Conservation (phyloP, 2,329 filamentous ascomycete species). For the Aspergillus texensis region DNA sequence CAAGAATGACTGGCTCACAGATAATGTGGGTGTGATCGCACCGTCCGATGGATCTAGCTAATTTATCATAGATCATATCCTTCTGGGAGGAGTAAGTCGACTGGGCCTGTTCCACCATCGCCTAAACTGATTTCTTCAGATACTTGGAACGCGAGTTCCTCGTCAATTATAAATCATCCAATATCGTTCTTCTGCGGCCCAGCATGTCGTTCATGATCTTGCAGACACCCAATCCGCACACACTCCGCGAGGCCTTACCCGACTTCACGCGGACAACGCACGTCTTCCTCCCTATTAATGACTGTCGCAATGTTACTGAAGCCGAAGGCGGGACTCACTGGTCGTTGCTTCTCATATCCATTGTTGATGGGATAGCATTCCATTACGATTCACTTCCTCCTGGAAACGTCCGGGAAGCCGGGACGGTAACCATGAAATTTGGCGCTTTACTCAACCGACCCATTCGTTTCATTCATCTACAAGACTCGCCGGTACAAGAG, state of each 20-base stretch:
- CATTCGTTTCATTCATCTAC: constrained; percentile 73
- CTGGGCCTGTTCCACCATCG: constrained; percentile 3
- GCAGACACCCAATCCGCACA: constrained; percentile 64
- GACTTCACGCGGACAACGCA: constrained; percentile 81
- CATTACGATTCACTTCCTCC: constrained; percentile 90
- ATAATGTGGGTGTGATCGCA: constrained; percentile 68
- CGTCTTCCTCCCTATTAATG: constrained; percentile 94
- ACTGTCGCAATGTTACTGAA: constrained; percentile 72
- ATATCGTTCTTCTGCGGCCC: constrained; percentile 87
- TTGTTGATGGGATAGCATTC: constrained; percentile 88
- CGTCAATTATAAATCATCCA: constrained; percentile 73
- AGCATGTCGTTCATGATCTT: constrained; percentile 92
- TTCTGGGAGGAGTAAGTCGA: constrained; percentile 90
- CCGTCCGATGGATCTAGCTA: constrained; percentile 22
- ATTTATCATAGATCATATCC: constrained; percentile 71
- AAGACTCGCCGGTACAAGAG: constrained; percentile 86
- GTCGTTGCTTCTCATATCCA: constrained; percentile 86
- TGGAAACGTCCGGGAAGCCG: constrained; percentile 75
- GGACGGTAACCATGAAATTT: constrained; percentile 69
- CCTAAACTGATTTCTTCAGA: constrained; percentile 38
- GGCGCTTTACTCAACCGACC: constrained; percentile 68
- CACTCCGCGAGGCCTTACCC: constrained; percentile 70
- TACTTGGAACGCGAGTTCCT: constrained; percentile 91
- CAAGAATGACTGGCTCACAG: constrained; percentile 92
- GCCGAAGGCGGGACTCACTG: constrained; percentile 94